Evolutionary conservation across 2,329 filamentous ascomycete genomes (phyloP).

Genomic region (Sporothrix curviconia): DNA sequence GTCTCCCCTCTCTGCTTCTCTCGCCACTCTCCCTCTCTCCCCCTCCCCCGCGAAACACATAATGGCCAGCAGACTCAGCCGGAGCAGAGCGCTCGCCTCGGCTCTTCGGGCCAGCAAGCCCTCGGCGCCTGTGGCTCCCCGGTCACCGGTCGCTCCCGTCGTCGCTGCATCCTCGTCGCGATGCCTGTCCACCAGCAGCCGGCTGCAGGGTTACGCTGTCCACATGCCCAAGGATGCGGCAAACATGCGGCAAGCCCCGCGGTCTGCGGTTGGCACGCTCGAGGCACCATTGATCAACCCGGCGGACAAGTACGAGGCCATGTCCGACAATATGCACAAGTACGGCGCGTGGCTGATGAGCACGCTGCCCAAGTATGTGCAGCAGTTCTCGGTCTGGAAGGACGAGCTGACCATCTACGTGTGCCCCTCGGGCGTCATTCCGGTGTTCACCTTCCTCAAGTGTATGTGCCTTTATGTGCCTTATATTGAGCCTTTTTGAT

Average conservation of each 20-base stretch:
- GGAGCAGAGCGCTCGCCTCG: conserved; percentile 50
- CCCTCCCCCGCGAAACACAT: conserved; percentile 24
- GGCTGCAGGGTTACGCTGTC: conserved; percentile 41
- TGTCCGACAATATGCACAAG: conserved; percentile 80
- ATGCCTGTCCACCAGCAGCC: conserved; percentile 44
- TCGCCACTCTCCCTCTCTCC: too few species aligned
- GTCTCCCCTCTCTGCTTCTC: neutral
- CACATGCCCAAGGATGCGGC: conserved; percentile 53
- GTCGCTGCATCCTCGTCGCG: conserved; percentile 26
- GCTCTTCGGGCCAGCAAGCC: conserved; percentile 48
- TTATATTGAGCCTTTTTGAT: neutral
- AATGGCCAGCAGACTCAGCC: conserved; percentile 57
- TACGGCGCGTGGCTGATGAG: conserved; percentile 97
- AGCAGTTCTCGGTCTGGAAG: conserved; percentile 99
- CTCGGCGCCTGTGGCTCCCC: conserved; percentile 30
- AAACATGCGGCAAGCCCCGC: conserved; percentile 61
- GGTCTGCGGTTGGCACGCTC: conserved; percentile 55
- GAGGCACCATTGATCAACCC: conserved; percentile 81
- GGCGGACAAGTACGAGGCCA: conserved; percentile 83
- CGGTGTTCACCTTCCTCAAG: conserved; percentile 91
- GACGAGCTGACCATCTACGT: conserved; percentile 96
- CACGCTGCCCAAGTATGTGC: conserved; percentile 93
- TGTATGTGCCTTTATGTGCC: conserved; percentile 34
- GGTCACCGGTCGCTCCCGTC: conserved; percentile 28
- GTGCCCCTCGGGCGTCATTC: conserved; percentile 77